Base-by-base conservation (phyloP, 139 green algal species). In the Astrephomene gubernaculifera region DNA sequence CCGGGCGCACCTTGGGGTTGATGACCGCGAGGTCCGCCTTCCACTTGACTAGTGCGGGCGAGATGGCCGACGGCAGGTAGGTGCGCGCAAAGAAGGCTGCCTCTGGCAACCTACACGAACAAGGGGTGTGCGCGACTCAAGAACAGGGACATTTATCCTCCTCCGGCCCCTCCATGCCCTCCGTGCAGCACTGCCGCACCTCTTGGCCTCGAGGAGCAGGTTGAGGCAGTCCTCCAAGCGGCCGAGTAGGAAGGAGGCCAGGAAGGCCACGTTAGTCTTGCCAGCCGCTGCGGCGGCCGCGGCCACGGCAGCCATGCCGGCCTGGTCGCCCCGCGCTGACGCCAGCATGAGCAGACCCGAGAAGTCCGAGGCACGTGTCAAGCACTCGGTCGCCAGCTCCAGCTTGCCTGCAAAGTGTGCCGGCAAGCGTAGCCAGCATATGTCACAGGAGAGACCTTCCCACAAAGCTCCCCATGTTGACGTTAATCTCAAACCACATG, bases 31-130 rank as follows among this genome's bases (percentile, higher is more conserved):
- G 93, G 91, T 99, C 97, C 21, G 89, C 85, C 69, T 96, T 96
- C 97, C 97, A 99, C 22, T 94, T 86, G 71, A 92, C 81, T 22
- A 98, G 91, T 25, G 90, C 85, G 41, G 96, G 91, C 2, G 83
- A 92, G 67, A 99, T 92, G 71, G 82, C 83, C 85, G 79, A 94
- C 29, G 97, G 97, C 44, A 91, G 31, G 85, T 99, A 99, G 44
- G 96, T 98, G 71, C 98, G 92, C 19, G 96, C 93, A 65, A 99
- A 95, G 92, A 99, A 98, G 24, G 97, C 96, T 0, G 97, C 97
- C 90, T 99, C 97, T 1, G 97, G 97, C 8, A 98, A 74, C 45
- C 97, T 94, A 3, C 49, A 95, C 89, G 33, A 98, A 80, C 82
- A 95, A 69, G 24, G 21, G 24, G 22, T n/a, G 60, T 67, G 49